Evolutionary conservation across 371 early-diverging fungal genomes (phyloP).

Genomic region (Rhizopus sp.): DNA sequence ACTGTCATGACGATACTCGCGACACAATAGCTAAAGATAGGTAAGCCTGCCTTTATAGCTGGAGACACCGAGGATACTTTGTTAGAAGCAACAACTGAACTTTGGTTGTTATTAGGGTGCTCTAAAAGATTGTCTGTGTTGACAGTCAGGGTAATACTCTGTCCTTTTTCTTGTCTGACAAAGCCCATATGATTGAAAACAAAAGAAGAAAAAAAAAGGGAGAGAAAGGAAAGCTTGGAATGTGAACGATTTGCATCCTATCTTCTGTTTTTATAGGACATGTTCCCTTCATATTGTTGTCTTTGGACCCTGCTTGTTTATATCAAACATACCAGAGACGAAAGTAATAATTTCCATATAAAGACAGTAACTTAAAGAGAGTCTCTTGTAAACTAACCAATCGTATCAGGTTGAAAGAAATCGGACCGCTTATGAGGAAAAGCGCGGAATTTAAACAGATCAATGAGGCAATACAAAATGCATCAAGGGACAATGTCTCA

Average conservation of each 20-base stretch:
- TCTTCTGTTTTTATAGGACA: not conserved
- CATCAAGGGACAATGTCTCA: too few species aligned
- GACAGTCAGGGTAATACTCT: conserved; percentile 4
- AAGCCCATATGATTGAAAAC: not conserved
- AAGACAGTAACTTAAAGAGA: not conserved
- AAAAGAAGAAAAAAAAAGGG: not conserved
- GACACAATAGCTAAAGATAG: conserved; percentile 84
- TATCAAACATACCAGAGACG: conserved; percentile 5
- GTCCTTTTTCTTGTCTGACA: not conserved
- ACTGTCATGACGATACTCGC: conserved; percentile 96
- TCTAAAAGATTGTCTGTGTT: conserved; percentile 15
- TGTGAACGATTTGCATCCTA: not conserved
- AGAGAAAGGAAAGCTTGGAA: not conserved
- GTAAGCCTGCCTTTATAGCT: conserved; percentile 34
- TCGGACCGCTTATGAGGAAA: too few species aligned
- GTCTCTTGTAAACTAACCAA: too few species aligned
- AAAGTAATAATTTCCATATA: conserved; percentile 2
- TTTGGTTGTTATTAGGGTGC: not conserved
- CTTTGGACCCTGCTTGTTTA: conserved; percentile 1
- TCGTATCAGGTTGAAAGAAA: too few species aligned
- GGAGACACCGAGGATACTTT: conserved; percentile 22
- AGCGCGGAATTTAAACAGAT: too few species aligned
- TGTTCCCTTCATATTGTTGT: conserved; percentile 3
- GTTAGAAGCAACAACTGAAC: conserved; percentile 22
- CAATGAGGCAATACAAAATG: too few species aligned